These are phyloP conservation scores for Protomyces inouyei DNA, from an alignment of 1,139 yeast species.

Conservation along the genomic window DNA sequence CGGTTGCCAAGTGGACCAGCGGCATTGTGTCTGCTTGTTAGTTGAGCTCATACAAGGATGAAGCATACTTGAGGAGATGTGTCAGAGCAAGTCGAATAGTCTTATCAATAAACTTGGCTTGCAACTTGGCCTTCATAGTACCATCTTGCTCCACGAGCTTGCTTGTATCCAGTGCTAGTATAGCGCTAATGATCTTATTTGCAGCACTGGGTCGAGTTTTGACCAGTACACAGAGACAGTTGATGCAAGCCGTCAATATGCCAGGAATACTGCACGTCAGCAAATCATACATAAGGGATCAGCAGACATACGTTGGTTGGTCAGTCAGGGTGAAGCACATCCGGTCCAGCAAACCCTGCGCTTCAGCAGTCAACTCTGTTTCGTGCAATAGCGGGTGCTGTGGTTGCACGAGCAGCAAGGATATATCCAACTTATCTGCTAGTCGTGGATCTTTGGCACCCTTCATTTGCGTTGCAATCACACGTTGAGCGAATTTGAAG, in stretches of 20 bases:
- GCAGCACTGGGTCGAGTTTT: conserved; percentile 39
- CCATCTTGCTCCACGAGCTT: conserved; percentile 33
- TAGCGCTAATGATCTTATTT: conserved; percentile 38
- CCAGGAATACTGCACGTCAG: conserved; percentile 32
- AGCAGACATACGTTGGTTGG: conserved; percentile 40
- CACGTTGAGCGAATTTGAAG: conserved; percentile 64
- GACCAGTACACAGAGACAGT: conserved; percentile 40
- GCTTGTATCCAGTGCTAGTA: conserved; percentile 40
- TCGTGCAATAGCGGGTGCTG: conserved; percentile 64
- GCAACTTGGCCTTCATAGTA: conserved; percentile 36
- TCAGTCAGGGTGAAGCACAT: conserved; percentile 54
- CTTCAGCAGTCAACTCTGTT: conserved; percentile 61
- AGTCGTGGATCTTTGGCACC: conserved; percentile 42
- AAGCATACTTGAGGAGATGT: conserved; percentile 34
- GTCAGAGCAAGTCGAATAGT: conserved; percentile 40
- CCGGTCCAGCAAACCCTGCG: conserved; percentile 61
- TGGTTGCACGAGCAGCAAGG: conserved; percentile 55
- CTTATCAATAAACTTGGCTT: conserved; percentile 40
- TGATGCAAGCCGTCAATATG: conserved; percentile 40
- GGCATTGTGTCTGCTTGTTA: conserved; percentile 11
- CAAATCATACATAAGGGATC: neutral
- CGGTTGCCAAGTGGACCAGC: conserved; percentile 21
- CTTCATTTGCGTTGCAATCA: conserved; percentile 65
- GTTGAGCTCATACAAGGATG: neutral
- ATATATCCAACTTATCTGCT: conserved; percentile 45